Evolutionary conservation across 257 asterid species (phyloP).

Genomic region (Anisodus tanguticus): DNA sequence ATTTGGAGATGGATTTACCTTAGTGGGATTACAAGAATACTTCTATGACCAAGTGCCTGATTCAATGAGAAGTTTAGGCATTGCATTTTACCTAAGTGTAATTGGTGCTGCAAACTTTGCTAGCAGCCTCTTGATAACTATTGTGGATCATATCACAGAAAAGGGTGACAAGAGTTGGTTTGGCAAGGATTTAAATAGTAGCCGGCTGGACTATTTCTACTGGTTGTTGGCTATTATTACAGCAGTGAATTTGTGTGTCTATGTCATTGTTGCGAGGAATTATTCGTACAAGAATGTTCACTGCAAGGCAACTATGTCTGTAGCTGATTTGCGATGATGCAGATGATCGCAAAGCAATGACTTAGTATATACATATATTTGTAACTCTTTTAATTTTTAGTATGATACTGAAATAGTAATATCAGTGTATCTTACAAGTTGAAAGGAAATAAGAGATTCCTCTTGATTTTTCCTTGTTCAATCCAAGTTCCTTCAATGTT

Average conservation of each 20-base stretch:
- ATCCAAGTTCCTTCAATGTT: background rate
- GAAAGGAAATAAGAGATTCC: background rate
- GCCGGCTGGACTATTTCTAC: slow-evolving; percentile 46
- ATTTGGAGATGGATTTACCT: slow-evolving; percentile 68
- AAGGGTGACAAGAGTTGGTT: slow-evolving; percentile 60
- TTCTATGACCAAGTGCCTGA: slow-evolving; percentile 91
- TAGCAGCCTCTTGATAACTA: slow-evolving; percentile 64
- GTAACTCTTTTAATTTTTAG: background rate
- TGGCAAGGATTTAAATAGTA: slow-evolving; percentile 45
- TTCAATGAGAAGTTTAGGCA: slow-evolving; percentile 84
- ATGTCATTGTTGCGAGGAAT: slow-evolving; percentile 52
- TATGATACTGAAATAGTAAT: background rate
- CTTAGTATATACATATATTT: background rate
- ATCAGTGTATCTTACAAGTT: background rate
- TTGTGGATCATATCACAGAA: slow-evolving; percentile 60
- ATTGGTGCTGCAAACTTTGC: slow-evolving; percentile 72
- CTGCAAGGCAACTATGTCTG: background rate
- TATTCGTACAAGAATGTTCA: slow-evolving; percentile 77
- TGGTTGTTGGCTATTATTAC: slow-evolving; percentile 55
- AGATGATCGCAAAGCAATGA: background rate
- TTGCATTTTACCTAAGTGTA: slow-evolving; percentile 73
- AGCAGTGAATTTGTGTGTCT: slow-evolving; percentile 49
- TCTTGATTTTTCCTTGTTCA: background rate
- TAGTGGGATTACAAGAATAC: slow-evolving; percentile 86
- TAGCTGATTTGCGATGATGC: background rate